Percentiles rank a stretch among this genome's conserved stretches.
phyloP scores from a whole-genome alignment of 495 filamentous ascomycete species.

The Tuber aestivum region DNA sequence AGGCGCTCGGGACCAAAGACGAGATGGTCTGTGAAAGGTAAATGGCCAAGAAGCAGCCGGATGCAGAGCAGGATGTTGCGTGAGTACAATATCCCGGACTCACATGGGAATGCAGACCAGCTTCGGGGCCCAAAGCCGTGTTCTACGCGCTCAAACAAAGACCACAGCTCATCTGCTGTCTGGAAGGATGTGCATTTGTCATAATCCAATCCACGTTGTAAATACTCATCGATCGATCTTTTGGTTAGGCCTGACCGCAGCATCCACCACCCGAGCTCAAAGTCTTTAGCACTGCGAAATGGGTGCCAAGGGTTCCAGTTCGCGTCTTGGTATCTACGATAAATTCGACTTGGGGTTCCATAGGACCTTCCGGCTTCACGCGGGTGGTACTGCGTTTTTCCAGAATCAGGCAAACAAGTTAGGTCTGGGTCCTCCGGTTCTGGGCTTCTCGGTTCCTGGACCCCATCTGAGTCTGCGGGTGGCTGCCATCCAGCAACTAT shows the following conservation, averaged over 20 bases:
- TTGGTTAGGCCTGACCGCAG: not conserved
- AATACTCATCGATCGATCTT: not conserved
- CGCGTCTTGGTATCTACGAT: not conserved
- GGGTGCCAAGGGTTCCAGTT: constrained; percentile 4
- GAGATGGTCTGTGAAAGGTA: not conserved
- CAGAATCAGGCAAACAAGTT: not conserved
- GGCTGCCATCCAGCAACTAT: too few relatives aligned
- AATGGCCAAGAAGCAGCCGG: not conserved
- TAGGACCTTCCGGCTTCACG: not conserved
- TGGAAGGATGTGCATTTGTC: not conserved
- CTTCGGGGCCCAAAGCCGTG: not conserved
- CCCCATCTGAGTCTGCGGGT: too few relatives aligned
- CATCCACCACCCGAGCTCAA: constrained; percentile 1
- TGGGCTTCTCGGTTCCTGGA: not conserved
- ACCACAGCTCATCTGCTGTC: not conserved
- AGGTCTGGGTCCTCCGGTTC: not conserved
- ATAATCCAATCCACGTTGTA: not conserved
- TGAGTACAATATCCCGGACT: not conserved
- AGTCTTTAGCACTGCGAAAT: not conserved
- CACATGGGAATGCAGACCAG: not conserved
- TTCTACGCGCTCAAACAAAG: not conserved
- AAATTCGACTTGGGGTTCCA: not conserved
- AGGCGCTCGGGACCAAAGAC: not conserved
- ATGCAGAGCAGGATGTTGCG: not conserved
- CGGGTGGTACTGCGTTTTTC: not conserved